Conservation (phyloP, 345 rosid species). For the Citrus hindsii region DNA sequence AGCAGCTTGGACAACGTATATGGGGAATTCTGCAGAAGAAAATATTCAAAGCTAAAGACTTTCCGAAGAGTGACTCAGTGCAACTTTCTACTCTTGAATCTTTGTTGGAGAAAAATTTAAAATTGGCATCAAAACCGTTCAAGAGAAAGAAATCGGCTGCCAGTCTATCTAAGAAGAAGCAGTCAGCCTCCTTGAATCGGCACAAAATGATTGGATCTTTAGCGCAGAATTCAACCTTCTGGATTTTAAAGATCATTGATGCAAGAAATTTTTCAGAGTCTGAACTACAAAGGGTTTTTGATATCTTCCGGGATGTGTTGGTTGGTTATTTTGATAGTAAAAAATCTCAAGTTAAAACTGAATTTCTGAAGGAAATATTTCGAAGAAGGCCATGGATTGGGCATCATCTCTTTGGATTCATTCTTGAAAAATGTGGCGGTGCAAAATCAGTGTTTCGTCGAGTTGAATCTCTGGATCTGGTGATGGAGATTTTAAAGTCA, state of each 20-base stretch:
- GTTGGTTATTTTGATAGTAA: slow-evolving; percentile 67
- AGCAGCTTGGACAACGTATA: slow-evolving; percentile 84
- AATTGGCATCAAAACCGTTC: slow-evolving; percentile 86
- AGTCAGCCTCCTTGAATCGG: slow-evolving; percentile 63
- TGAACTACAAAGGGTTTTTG: slow-evolving; percentile 55
- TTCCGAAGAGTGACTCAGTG: slow-evolving; percentile 56
- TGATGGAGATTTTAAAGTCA: slow-evolving; percentile 61
- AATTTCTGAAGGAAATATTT: slow-evolving; percentile 72
- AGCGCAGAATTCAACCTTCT: slow-evolving; percentile 70
- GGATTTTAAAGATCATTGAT: slow-evolving; percentile 80
- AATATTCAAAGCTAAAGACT: slow-evolving; percentile 76
- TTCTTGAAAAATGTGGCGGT: slow-evolving; percentile 57
- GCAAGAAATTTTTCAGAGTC: slow-evolving; percentile 46
- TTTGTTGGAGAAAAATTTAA: slow-evolving; percentile 70
- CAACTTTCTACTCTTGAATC: slow-evolving; percentile 52
- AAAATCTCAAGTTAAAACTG: slow-evolving; percentile 72
- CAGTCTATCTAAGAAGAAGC: slow-evolving; percentile 66
- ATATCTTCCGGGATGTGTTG: slow-evolving; percentile 45
- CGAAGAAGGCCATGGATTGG: slow-evolving; percentile 77
- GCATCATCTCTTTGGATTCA: slow-evolving; percentile 47
- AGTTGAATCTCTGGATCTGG: slow-evolving; percentile 74
- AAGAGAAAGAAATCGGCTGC: slow-evolving; percentile 69
- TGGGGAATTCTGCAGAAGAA: slow-evolving; percentile 93
- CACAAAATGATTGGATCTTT: slow-evolving; percentile 68
- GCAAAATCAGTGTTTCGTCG: slow-evolving; percentile 73